Base-by-base conservation (phyloP, 2,329 filamentous ascomycete species). In the Monosporascus sp. region DNA sequence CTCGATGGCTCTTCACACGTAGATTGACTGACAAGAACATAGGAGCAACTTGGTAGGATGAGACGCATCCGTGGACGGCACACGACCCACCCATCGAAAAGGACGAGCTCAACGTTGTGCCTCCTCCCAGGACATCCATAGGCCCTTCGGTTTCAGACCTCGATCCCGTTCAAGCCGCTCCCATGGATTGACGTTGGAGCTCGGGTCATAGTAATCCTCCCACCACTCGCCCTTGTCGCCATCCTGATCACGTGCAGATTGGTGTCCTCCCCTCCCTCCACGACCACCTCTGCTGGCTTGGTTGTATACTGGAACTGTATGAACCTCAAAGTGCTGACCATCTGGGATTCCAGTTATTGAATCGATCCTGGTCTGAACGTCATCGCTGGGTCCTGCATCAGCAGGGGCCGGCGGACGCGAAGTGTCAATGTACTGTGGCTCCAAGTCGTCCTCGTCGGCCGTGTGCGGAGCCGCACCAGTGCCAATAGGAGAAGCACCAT, bases 161-260 rank as follows among this genome's bases (percentile, higher is more conserved):
- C 67, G 67, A 6, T 66, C 60, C 60, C 71, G 70, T 66, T 86
- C 83, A 20, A 86, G 68, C 8, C 64, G 67, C 49, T 76, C 79
- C 88, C 88, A 92, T 0, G 88, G 88, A 65, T 92, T 89, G 65
- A 85, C 77, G 60, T 89, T 82, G 56, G 85, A 88, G 53, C 75
- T 78, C 0, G 81, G 79, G 54, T 89, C 80, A 67, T 90, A 91
- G 67, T 88, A 89, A 37, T 77, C 83, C 39, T 78, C 71, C 68
- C 85, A 88, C 74, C 86, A 89, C 1, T 72, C 69, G 56, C 76
- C 74, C 49, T 67, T 68, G 38, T 76, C 67, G 3, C 73, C 72
- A 31, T 63, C 54, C 45, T 56, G 57, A 14, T 52, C 57, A 46
- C 54, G 51, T 41, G 55, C 55, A 34, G 39, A 51, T 36, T 60